phyloP scores from a whole-genome alignment of 768 basidiomycete species.

The Pleurotus cornucopiae region DNA sequence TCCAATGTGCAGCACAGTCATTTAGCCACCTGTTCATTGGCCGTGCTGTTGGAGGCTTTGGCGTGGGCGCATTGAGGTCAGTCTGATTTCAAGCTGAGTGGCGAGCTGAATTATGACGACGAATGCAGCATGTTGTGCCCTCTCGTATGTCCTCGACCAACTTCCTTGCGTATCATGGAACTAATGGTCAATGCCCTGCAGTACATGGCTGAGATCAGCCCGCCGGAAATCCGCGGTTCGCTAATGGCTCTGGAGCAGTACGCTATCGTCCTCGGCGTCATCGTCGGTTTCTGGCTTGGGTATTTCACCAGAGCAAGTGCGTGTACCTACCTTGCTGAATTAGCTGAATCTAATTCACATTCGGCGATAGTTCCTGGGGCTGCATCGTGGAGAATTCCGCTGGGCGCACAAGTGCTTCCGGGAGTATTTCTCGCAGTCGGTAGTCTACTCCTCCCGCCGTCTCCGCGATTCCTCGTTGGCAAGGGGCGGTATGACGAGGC shows the following conservation, averaged over 20 bases:
- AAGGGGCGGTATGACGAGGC: conserved; percentile 59
- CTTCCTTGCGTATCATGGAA: neutral
- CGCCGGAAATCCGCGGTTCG: conserved; percentile 76
- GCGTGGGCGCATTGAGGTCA: conserved; percentile 74
- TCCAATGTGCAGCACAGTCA: conserved; percentile 60
- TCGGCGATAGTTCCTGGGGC: conserved; percentile 49
- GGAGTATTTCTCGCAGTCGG: conserved; percentile 64
- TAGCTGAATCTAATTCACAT: neutral
- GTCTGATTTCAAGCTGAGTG: conserved; percentile 3
- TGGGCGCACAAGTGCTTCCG: conserved; percentile 68
- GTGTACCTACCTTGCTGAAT: conserved; percentile 16
- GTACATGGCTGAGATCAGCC: conserved; percentile 83
- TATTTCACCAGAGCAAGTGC: conserved; percentile 64
- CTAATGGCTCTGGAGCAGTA: conserved; percentile 78
- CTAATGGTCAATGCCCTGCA: conserved; percentile 39
- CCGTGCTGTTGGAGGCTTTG: conserved; percentile 72
- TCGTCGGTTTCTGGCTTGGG: conserved; percentile 81
- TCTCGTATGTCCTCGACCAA: neutral
- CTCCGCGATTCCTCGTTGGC: conserved; percentile 52
- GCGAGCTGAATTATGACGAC: neutral
- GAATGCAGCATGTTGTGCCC: conserved; percentile 2
- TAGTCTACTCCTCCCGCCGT: conserved; percentile 54
- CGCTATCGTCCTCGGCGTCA: conserved; percentile 77
- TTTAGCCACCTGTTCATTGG: conserved; percentile 61
- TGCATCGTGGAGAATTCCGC: conserved; percentile 73